These are phyloP conservation scores for Musa itinerans DNA, from an alignment of 176 grass and related monocot species.

Conservation along the genomic window DNA sequence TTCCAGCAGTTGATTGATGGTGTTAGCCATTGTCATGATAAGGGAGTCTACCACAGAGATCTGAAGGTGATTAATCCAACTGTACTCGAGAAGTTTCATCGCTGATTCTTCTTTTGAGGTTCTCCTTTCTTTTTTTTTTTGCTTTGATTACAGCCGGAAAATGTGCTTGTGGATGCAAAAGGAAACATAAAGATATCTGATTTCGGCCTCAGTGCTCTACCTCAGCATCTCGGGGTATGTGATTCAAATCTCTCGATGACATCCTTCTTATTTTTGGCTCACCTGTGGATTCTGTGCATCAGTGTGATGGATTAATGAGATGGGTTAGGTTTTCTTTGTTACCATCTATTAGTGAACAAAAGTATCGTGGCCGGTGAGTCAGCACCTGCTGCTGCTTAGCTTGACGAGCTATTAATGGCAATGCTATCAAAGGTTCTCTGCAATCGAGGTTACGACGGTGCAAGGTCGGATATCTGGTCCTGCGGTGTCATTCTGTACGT, in stretches of 20 bases:
- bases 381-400: background rate
- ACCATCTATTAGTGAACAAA: too few relatives aligned
- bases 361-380: too few relatives aligned
- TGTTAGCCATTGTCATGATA: constrained; percentile 78
- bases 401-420: background rate
- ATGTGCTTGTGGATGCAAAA: constrained; percentile 63
- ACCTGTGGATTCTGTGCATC: constrained; percentile 10
- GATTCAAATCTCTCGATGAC: background rate
- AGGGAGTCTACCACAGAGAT: constrained; percentile 81
- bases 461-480: constrained; percentile 79
- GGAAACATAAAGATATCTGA: constrained; percentile 89
- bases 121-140: background rate
- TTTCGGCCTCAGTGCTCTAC: constrained; percentile 87
- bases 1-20: constrained; percentile 88
- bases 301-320: constrained; percentile 79
- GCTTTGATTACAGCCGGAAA: constrained; percentile 48
- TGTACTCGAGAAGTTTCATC: background rate
- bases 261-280: background rate
- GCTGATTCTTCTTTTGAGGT: background rate
- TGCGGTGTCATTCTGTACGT: constrained; percentile 84
- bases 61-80: constrained; percentile 40
- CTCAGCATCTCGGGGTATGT: constrained; percentile 66
- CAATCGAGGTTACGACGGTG: constrained; percentile 78
- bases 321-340: too few relatives aligned
- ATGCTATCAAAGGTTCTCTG: constrained; percentile 38